These are phyloP conservation scores for Dimocarpus longan DNA, from an alignment of 345 rosid genomes.

Conservation along the genomic window DNA sequence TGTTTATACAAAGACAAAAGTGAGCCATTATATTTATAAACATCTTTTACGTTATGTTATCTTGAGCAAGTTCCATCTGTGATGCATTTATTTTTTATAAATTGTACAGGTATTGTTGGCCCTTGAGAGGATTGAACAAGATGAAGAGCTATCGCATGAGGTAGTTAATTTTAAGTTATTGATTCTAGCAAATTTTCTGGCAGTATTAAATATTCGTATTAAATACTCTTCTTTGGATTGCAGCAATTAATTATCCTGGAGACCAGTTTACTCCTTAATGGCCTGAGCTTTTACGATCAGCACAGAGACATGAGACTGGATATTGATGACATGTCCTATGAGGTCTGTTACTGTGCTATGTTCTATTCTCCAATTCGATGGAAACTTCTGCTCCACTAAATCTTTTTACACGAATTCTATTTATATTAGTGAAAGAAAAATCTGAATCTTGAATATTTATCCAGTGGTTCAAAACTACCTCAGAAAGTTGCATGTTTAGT, in stretches of 20 bases:
- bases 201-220: slow-evolving; percentile 4
- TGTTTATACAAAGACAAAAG: background rate
- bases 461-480: background rate
- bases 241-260: slow-evolving; percentile 91
- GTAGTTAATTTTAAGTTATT: slow-evolving; percentile 38
- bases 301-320: slow-evolving; percentile 96
- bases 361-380: background rate
- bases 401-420: background rate
- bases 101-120: slow-evolving; percentile 70
- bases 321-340: slow-evolving; percentile 96
- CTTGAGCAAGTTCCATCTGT: background rate
- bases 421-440: background rate
- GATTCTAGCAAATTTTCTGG: background rate
- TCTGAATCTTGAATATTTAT: background rate
- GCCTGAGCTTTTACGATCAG: slow-evolving; percentile 74
- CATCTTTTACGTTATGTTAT: background rate
- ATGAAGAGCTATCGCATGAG: slow-evolving; percentile 82
- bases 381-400: background rate
- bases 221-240: slow-evolving; percentile 24
- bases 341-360: slow-evolving; percentile 53
- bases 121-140: slow-evolving; percentile 89
- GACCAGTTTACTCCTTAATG: slow-evolving; percentile 70
- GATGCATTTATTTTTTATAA: slow-evolving; percentile 15
- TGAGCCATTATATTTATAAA: background rate
- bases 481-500: background rate